These are phyloP conservation scores for Vaccinium vitisidaea DNA, from an alignment of 148 eudicot species.

Conservation along the genomic window DNA sequence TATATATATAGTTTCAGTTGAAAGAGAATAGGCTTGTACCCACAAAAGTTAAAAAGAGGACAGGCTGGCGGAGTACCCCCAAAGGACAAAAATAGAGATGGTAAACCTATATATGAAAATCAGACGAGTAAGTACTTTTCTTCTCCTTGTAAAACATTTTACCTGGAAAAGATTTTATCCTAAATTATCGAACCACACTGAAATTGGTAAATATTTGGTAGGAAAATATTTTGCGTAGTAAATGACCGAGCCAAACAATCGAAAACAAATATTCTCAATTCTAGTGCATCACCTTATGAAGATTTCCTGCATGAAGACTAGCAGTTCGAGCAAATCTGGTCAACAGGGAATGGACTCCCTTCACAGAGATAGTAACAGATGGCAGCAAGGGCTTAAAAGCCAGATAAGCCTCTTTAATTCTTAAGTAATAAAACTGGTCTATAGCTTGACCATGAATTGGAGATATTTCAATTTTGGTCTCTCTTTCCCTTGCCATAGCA, in stretches of 20 bases:
- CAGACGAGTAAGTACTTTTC: not conserved
- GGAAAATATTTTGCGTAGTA: not conserved
- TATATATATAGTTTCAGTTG: not conserved
- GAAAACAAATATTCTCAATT: not conserved
- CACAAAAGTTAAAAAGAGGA: not conserved
- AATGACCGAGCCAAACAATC: not conserved
- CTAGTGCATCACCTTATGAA: slow-evolving; percentile 70
- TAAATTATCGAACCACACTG: not conserved
- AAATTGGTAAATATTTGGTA: not conserved
- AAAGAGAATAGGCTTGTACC: not conserved
- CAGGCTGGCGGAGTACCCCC: not conserved
- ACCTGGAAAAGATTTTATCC: not conserved
- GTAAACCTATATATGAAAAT: not conserved
- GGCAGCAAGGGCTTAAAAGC: slow-evolving; percentile 74
- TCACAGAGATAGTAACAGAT: slow-evolving; percentile 62
- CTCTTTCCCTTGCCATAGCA: slow-evolving; percentile 82
- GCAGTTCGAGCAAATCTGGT: slow-evolving; percentile 83
- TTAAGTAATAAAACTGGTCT: slow-evolving; percentile 71
- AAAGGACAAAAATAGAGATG: not conserved
- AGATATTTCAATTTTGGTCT: slow-evolving; percentile 64
- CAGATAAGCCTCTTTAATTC: slow-evolving; percentile 66
- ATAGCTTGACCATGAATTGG: slow-evolving; percentile 99
- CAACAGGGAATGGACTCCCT: slow-evolving; percentile 75
- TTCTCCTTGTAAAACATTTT: not conserved
- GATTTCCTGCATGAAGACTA: slow-evolving; percentile 88